Percentiles rank a stretch among this genome's conserved stretches.
Conservation (phyloP, 2,329 filamentous ascomycete species). For the Camptophora hylomeconis region DNA sequence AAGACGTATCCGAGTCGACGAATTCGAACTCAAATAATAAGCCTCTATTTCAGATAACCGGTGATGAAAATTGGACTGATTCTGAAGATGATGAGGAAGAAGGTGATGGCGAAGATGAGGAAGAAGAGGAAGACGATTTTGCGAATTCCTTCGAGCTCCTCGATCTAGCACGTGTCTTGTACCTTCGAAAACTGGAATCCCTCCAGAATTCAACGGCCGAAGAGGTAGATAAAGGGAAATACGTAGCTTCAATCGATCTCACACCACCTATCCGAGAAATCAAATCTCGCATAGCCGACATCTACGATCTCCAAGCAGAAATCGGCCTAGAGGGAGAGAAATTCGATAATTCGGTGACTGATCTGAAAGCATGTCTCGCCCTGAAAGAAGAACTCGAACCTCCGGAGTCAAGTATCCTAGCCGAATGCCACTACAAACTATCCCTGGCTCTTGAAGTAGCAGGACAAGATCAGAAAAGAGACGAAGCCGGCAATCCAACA, state of each 20-base stretch:
- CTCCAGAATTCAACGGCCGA: constrained; percentile 25
- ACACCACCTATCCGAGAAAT: constrained; percentile 38
- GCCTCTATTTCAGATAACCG: constrained; percentile 79
- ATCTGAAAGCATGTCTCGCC: constrained; percentile 63
- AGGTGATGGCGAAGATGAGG: constrained; percentile 33
- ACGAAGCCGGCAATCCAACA: constrained; percentile 29
- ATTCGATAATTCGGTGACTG: constrained; percentile 75
- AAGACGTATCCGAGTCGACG: constrained; percentile 24
- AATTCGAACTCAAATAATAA: constrained; percentile 53
- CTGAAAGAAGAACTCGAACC: constrained; percentile 70
- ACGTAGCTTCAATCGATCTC: constrained; percentile 21
- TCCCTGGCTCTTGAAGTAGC: constrained; percentile 91
- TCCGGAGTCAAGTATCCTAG: constrained; percentile 69
- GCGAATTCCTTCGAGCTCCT: constrained; percentile 51
- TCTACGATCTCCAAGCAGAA: constrained; percentile 84
- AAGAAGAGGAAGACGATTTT: constrained; percentile 53
- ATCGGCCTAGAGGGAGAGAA: constrained; percentile 95
- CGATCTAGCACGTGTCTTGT: constrained; percentile 48
- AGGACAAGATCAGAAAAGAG: constrained; percentile 47
- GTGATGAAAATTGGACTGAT: constrained; percentile 85
- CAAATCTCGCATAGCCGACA: constrained; percentile 81
- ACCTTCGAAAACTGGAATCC: constrained; percentile 42
- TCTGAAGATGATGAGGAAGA: constrained; percentile 40
- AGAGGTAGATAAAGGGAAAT: constrained; percentile 31
- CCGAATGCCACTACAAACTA: constrained; percentile 93